phyloP scores from a whole-genome alignment of 148 eudicot species.

The Cornus suecica region DNA sequence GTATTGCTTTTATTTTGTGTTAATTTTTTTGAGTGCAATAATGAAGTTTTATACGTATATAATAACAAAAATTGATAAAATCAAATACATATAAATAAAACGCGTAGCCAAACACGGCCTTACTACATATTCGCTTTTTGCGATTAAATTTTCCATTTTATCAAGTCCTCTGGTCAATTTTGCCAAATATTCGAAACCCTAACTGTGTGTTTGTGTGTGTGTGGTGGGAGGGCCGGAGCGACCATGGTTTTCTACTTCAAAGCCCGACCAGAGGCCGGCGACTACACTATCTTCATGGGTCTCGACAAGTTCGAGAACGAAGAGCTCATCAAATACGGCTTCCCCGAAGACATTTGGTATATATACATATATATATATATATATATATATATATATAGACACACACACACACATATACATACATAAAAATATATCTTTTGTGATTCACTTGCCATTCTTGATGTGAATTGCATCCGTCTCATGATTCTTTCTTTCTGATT shows the following conservation, averaged over 20 bases:
- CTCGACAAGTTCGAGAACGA: conserved; percentile 92
- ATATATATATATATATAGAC: background rate
- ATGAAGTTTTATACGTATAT: too few relatives aligned
- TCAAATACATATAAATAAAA: too few relatives aligned
- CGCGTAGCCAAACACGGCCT: background rate
- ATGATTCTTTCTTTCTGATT: background rate
- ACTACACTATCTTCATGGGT: conserved; percentile 96
- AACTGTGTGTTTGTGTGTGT: background rate
- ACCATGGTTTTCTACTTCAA: conserved; percentile 97
- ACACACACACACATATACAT: too few relatives aligned
- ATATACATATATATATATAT: background rate
- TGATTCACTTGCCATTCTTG: background rate
- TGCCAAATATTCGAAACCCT: background rate
- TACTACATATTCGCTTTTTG: too few relatives aligned
- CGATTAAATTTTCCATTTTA: background rate
- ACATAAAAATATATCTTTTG: too few relatives aligned
- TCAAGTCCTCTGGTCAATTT: background rate
- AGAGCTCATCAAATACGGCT: conserved; percentile 94
- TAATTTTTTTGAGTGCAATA: too few relatives aligned
- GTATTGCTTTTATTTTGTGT: too few relatives aligned
- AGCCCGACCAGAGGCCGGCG: conserved; percentile 90
- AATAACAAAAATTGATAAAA: too few relatives aligned
- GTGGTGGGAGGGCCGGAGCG: conserved; percentile 6
- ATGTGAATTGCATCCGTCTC: background rate
- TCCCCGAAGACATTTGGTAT: conserved; percentile 95